Percentiles rank a stretch among this genome's conserved stretches.
Evolutionary conservation across 2,329 filamentous ascomycete species (phyloP).

Genomic region (Allantophomopsis cytisporea): DNA sequence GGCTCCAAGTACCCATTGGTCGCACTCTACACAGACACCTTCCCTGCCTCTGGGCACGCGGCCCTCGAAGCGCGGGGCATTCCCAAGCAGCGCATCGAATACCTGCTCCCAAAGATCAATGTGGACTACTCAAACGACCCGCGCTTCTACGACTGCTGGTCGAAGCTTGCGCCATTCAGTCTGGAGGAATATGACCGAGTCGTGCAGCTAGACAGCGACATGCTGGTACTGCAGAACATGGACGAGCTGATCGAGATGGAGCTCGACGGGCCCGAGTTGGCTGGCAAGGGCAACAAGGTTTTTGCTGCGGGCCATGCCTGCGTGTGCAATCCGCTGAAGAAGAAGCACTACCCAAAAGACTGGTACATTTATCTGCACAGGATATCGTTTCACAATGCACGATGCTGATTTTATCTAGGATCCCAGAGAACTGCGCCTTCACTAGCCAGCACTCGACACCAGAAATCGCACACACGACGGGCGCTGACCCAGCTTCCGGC

Average conservation of each 20-base stretch:
- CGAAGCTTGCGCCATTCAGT: constrained; percentile 69
- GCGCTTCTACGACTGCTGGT: constrained; percentile 85
- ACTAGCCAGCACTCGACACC: constrained; percentile 35
- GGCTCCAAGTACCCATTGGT: constrained; percentile 64
- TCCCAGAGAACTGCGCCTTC: constrained; percentile 42
- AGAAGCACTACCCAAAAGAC: constrained; percentile 62
- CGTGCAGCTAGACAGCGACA: constrained; percentile 79
- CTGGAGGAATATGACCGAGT: constrained; percentile 66
- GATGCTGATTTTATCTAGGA: constrained; percentile 15
- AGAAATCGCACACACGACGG: constrained; percentile 29
- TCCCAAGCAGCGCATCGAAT: constrained; percentile 53
- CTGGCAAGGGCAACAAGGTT: constrained; percentile 41
- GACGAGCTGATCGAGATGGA: constrained; percentile 81
- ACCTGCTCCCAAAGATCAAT: constrained; percentile 54
- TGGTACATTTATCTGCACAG: constrained; percentile 33
- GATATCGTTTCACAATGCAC: neutral
- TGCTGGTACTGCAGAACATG: constrained; percentile 76
- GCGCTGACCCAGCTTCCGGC: constrained; percentile 27
- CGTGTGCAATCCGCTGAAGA: constrained; percentile 71
- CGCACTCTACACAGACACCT: constrained; percentile 68
- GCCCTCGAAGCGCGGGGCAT: constrained; percentile 61
- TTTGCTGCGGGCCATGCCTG: constrained; percentile 80
- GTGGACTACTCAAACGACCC: constrained; percentile 62
- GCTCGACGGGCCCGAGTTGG: constrained; percentile 43
- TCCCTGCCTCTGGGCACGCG: constrained; percentile 52